A percentile compares a stretch with the other conserved stretches of the same genome.
Evolutionary conservation across 306 rosid genomes (phyloP).

Genomic region (Vicia villosa): DNA sequence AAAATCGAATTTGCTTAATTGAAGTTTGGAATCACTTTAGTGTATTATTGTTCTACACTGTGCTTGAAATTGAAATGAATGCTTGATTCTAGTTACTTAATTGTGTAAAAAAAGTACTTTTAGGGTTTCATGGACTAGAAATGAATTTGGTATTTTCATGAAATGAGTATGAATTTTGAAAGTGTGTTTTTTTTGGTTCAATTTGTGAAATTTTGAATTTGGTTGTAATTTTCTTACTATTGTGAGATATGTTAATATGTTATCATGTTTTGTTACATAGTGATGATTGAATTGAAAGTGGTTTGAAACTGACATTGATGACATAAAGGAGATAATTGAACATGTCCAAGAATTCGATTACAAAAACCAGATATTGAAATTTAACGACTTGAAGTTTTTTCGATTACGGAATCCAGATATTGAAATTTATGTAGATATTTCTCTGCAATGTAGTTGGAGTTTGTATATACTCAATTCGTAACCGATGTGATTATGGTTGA

Average conservation of each 20-base stretch:
- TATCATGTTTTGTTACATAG: slow-evolving; percentile 6
- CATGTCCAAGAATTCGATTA: neutral
- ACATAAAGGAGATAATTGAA: slow-evolving; percentile 14
- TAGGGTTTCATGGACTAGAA: slow-evolving; percentile 9
- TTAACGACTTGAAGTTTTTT: slow-evolving; percentile 4
- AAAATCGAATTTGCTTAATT: slow-evolving; percentile 23
- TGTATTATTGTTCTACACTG: slow-evolving; percentile 2
- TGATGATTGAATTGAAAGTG: slow-evolving; percentile 18
- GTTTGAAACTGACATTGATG: slow-evolving; percentile 9
- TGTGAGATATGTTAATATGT: neutral
- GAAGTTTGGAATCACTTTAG: slow-evolving; percentile 5
- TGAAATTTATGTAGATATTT: slow-evolving; percentile 1
- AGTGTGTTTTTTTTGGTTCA: slow-evolving; percentile 4
- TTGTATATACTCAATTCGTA: slow-evolving; percentile 8
- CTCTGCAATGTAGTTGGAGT: slow-evolving; percentile 9
- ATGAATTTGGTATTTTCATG: neutral
- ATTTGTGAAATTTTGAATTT: slow-evolving; percentile 25
- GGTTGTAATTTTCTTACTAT: neutral
- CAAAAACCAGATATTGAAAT: slow-evolving; percentile 25
- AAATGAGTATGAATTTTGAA: neutral
- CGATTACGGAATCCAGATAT: neutral
- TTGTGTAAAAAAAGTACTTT: neutral
- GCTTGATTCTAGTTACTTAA: slow-evolving; percentile 21
- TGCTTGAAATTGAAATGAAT: slow-evolving; percentile 38
- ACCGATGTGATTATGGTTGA: slow-evolving; percentile 25